A percentile compares a stretch with the other conserved stretches of the same genome.
These are phyloP conservation scores for Teratosphaeria destructans DNA, from an alignment of 2,329 filamentous ascomycete species.

Conservation along the genomic window DNA sequence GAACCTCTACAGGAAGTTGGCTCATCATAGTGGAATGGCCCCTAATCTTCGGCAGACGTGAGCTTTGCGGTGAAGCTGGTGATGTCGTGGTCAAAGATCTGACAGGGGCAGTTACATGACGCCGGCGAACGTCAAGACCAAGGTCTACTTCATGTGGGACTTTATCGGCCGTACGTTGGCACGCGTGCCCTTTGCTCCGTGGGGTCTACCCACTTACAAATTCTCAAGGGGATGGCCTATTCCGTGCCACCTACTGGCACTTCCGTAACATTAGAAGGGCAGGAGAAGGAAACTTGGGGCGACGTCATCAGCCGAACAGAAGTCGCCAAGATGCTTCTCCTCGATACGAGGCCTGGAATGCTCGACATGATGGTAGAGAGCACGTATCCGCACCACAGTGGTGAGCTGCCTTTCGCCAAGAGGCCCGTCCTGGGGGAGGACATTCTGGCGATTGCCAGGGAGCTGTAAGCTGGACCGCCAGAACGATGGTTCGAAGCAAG, in stretches of 20 bases:
- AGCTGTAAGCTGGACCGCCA: not conserved
- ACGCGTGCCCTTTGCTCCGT: not conserved
- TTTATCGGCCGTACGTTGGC: slow-evolving; percentile 15
- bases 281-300: slow-evolving; percentile 1
- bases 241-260: not conserved
- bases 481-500: not conserved
- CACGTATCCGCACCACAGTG: slow-evolving; percentile 12
- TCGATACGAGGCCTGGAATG: slow-evolving; percentile 14
- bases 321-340: slow-evolving; percentile 6
- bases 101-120: slow-evolving; percentile 16
- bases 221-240: slow-evolving; percentile 3
- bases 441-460: not conserved
- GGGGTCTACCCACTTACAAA: not conserved
- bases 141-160: slow-evolving; percentile 29
- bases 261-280: slow-evolving; percentile 4
- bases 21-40: slow-evolving; percentile 24
- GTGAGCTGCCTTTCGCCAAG: not conserved
- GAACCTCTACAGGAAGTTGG: slow-evolving; percentile 19
- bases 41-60: slow-evolving; percentile 23
- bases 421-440: slow-evolving; percentile 1
- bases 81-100: not conserved
- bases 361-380: slow-evolving; percentile 15
- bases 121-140: slow-evolving; percentile 25
- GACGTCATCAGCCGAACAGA: slow-evolving; percentile 6
- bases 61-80: not conserved